Conservation (phyloP, 148 eudicot genomes). For the Simmondsia chinensis region DNA sequence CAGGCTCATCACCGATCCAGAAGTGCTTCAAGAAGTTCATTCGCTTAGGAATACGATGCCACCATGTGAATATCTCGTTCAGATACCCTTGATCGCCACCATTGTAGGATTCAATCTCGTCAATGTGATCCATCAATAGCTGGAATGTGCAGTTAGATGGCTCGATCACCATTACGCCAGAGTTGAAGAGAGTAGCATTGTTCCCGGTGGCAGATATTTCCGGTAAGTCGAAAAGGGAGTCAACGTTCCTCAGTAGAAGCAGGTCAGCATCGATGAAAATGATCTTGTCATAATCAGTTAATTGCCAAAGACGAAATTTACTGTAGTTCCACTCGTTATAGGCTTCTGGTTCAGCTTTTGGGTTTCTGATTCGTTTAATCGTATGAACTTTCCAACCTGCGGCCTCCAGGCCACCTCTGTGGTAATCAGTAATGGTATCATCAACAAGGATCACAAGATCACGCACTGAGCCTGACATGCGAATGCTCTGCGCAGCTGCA, state of each 20-base stretch:
- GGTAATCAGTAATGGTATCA: slow-evolving; percentile 58
- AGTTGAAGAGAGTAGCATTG: slow-evolving; percentile 76
- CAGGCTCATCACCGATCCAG: slow-evolving; percentile 75
- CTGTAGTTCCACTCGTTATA: slow-evolving; percentile 97
- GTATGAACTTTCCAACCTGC: slow-evolving; percentile 86
- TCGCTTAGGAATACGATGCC: slow-evolving; percentile 82
- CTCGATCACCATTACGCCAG: slow-evolving; percentile 93
- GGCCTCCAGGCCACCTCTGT: slow-evolving; percentile 66
- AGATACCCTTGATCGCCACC: slow-evolving; percentile 95
- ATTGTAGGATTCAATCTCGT: slow-evolving; percentile 81
- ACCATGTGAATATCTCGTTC: slow-evolving; percentile 93
- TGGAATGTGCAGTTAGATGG: slow-evolving; percentile 89
- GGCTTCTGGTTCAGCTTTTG: slow-evolving; percentile 85
- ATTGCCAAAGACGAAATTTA: slow-evolving; percentile 93
- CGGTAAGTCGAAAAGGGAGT: slow-evolving; percentile 69
- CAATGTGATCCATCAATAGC: slow-evolving; percentile 72
- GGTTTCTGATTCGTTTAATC: slow-evolving; percentile 76
- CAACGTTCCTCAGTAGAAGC: slow-evolving; percentile 74
- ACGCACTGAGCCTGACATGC: slow-evolving; percentile 83
- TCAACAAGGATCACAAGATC: slow-evolving; percentile 92
- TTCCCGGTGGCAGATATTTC: slow-evolving; percentile 82
- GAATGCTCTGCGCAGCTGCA: slow-evolving; percentile 87
- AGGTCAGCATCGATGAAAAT: slow-evolving; percentile 91
- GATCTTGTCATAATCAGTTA: slow-evolving; percentile 87
- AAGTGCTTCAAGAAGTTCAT: slow-evolving; percentile 86